Conservation (phyloP, 2,329 filamentous ascomycete species). For the Camptophora hylomeconis region DNA sequence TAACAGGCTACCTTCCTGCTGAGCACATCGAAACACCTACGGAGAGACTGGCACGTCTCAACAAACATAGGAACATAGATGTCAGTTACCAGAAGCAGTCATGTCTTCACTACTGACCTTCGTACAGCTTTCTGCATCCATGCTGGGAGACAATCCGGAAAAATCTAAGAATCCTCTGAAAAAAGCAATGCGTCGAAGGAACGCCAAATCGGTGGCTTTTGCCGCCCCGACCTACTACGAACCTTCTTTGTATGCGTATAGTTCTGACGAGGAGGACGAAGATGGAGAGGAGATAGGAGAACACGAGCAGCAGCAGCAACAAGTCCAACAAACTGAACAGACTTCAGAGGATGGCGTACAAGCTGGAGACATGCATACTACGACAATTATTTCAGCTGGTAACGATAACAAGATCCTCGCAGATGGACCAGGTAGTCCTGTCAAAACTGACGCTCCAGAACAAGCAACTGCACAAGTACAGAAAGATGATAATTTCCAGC, state of each 20-base stretch:
- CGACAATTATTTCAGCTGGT: conserved; percentile 5
- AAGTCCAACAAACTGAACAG: conserved; percentile 20
- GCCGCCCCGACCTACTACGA: conserved; percentile 76
- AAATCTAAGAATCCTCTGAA: conserved; percentile 75
- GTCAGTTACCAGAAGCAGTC: conserved; percentile 40
- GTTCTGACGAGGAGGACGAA: conserved; percentile 58
- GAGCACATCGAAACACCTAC: conserved; percentile 98
- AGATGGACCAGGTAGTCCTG: conserved; percentile 17
- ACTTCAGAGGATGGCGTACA: conserved; percentile 23
- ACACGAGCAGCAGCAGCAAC: conserved; percentile 20
- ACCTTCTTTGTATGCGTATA: conserved; percentile 77
- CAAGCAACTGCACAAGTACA: conserved; percentile 27
- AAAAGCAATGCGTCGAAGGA: conserved; percentile 67
- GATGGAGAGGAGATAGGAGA: conserved; percentile 22
- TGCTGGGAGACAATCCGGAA: conserved; percentile 60
- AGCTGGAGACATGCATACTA: conserved; percentile 2
- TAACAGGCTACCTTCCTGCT: conserved; percentile 76
- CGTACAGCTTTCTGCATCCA: conserved; percentile 50
- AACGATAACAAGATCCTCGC: conserved; percentile 18
- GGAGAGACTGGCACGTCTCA: conserved; percentile 79
- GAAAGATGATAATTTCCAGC: conserved; percentile 37
- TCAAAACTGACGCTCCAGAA: conserved; percentile 14
- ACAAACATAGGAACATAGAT: conserved; percentile 97
- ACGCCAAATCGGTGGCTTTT: conserved; percentile 78
- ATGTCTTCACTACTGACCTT: conserved; percentile 11